phyloP scores from a whole-genome alignment of 345 rosid genomes.

The Anastatica hierochuntica region DNA sequence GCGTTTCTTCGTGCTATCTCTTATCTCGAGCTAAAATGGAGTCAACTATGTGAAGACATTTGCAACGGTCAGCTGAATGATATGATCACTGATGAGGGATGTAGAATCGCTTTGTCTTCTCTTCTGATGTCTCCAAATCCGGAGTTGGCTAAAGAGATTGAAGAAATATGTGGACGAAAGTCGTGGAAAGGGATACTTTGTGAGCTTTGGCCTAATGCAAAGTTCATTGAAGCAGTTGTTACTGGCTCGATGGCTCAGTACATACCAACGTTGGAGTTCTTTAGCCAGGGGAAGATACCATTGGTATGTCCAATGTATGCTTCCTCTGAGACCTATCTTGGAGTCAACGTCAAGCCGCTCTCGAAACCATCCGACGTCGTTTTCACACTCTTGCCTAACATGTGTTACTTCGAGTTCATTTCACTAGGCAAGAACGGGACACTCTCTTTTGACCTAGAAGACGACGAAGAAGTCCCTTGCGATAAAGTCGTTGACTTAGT shows the following conservation, averaged over 20 bases:
- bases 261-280: slow-evolving; percentile 68
- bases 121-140: slow-evolving; percentile 36
- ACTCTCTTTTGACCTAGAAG: slow-evolving; percentile 31
- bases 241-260: slow-evolving; percentile 97
- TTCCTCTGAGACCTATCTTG: slow-evolving; percentile 86
- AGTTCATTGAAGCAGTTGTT: slow-evolving; percentile 82
- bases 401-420: slow-evolving; percentile 87
- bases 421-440: slow-evolving; percentile 49
- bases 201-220: slow-evolving; percentile 75
- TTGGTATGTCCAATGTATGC: slow-evolving; percentile 87
- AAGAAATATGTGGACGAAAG: slow-evolving; percentile 34
- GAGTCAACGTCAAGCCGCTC: slow-evolving; percentile 74
- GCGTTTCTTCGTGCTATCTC: slow-evolving; percentile 79
- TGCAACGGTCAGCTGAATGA: slow-evolving; percentile 48
- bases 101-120: slow-evolving; percentile 38
- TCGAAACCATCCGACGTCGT: slow-evolving; percentile 72
- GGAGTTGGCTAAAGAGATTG: slow-evolving; percentile 44
- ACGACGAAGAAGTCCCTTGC: slow-evolving; percentile 34
- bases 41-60: slow-evolving; percentile 57
- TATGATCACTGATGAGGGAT: slow-evolving; percentile 63
- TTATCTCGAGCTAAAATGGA: slow-evolving; percentile 64
- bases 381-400: slow-evolving; percentile 79
- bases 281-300: slow-evolving; percentile 70
- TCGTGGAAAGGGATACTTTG: slow-evolving; percentile 86
- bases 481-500: slow-evolving; percentile 48